Evolutionary conservation across 1,284 basidiomycete genomes (phyloP), one percentile per base, ranked within the genome.

Genomic region (Coriolopsis trogii): DNA sequence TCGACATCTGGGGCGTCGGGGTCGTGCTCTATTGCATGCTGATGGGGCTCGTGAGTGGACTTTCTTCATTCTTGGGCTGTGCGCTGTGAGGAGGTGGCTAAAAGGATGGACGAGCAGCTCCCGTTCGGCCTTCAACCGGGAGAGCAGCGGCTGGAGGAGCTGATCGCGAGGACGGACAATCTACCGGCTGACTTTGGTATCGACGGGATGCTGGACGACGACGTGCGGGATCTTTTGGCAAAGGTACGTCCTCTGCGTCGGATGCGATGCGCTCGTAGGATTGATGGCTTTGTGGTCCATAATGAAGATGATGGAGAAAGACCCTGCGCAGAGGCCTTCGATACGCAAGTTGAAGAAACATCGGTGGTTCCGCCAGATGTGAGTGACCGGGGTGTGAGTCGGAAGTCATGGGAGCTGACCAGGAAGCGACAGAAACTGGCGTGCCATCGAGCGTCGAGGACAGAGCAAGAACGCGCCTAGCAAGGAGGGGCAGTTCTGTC

Each of bases 11-110:
- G 62, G 57, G 79, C 9, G 68, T 83, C 16, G 82, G 82, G 18
- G 80, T 84, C 31, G 72, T 87, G 51, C 62, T 87, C 71, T 81
- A 80, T 59, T 79, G 81, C 49, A 76, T 85, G 70, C 68, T 84
- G 4, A 80, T 77, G 53, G 82, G 81, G 16, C 49, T 50, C 49
- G 62, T 66, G 21, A 36, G 61, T 43, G 13, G 16, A 16, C 9
- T 13, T 3, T 18, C 5, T 15, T 7, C 6, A 9, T 24, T 20
- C 20, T 21, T 1, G 21, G 3, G 15, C 6, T 10, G 2, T 3
- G 15, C 13, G 3, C 20, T 10, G 44, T 55, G 44, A 63, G 4
- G 21, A 18, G 26, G 9, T 16, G 9, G 7, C 6, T 9, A 10
- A 33, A 3, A 20, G 8, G 24, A 6, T n/a, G 6, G 25, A 2